These are phyloP conservation scores for Stemphylium lycopersici DNA, from an alignment of 2,329 filamentous ascomycete species.

Conservation along the genomic window DNA sequence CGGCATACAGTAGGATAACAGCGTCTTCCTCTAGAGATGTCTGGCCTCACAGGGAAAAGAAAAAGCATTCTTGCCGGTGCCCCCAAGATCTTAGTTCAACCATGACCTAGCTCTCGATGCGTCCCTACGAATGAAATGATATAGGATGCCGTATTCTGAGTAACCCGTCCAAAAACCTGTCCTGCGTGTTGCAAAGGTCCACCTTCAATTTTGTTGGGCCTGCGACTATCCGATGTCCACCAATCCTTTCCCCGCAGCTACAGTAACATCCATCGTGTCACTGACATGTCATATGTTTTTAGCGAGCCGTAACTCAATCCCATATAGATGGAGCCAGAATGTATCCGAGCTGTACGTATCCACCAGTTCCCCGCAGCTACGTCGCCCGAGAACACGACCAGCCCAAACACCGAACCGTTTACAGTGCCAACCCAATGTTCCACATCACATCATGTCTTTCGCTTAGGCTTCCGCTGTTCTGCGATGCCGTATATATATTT, in stretches of 20 bases:
- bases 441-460: not conserved
- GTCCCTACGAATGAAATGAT: no score
- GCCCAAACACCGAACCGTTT: not conserved
- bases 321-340: not conserved
- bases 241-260: not conserved
- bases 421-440: not conserved
- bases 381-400: not conserved
- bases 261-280: conserved; percentile 1
- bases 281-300: not conserved
- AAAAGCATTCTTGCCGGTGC: no score
- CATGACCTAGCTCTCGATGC: no score
- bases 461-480: no score
- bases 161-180: not conserved
- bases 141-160: not conserved
- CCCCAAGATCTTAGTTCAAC: no score
- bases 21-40: no score
- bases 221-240: not conserved
- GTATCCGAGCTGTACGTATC: conserved; percentile 11
- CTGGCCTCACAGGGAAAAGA: no score
- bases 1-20: no score
- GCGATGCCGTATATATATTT: no score
- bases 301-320: not conserved
- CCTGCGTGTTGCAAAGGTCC: conserved; percentile 3
- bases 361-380: conserved; percentile 1
- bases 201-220: not conserved